phyloP scores from a whole-genome alignment of 345 rosid species.

The Syzygium jambos region DNA sequence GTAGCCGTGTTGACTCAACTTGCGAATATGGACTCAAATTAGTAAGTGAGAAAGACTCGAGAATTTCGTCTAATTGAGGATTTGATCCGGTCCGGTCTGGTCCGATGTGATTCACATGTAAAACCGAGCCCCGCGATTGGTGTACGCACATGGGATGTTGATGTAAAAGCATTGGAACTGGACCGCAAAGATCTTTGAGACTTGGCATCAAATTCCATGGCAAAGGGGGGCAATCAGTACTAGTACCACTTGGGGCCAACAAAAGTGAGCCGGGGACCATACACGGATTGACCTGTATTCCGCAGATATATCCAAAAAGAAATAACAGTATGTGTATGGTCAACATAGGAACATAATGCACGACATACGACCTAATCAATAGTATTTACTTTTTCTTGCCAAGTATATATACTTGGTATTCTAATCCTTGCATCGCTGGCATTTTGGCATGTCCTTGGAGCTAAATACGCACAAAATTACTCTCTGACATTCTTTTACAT shows the following conservation, averaged over 20 bases:
- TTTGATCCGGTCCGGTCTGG: neutral
- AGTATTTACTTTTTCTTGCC: neutral
- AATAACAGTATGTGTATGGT: neutral
- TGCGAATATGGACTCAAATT: neutral
- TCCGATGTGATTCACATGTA: neutral
- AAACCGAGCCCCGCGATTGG: neutral
- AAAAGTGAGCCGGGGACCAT: neutral
- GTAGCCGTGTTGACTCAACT: neutral
- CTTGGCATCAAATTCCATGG: neutral
- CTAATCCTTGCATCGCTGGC: neutral
- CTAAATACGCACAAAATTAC: neutral
- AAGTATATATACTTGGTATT: neutral
- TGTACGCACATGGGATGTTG: neutral
- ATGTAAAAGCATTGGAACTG: neutral
- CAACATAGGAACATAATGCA: neutral
- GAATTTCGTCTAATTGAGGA: neutral
- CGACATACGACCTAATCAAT: neutral
- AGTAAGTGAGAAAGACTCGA: rapidly evolving
- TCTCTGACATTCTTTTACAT: neutral
- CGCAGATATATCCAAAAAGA: neutral
- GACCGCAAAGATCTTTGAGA: neutral
- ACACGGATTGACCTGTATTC: neutral
- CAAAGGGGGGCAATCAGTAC: neutral
- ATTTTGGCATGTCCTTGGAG: neutral
- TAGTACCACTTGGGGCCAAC: neutral